Base-by-base conservation (phyloP, 208 protist species). In the Trypanosoma rangeli region DNA sequence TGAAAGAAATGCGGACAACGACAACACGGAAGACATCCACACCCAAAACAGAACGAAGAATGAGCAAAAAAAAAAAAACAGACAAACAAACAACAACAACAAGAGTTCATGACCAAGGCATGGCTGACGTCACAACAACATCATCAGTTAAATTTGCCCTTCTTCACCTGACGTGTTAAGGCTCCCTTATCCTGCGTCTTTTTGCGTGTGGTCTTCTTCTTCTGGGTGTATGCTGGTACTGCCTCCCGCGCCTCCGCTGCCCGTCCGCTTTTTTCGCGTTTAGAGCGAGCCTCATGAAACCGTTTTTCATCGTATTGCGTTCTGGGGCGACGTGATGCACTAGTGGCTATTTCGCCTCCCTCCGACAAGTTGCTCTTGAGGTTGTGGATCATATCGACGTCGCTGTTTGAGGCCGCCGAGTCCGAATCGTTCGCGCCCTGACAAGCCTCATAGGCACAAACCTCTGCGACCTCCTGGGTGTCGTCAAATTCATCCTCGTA, bases 401-500 rank as follows among this genome's bases (percentile, higher is more conserved):
- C 37, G 53, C 53, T 58, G 35, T 28, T n/a, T 58, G 55, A 67
- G 26, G 15, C 5, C 15, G 70, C 29, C 44, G 59, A 54, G 26
- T 67, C 64, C 29, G 42, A 64, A 22, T 52, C 57, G 44, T 66
- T 50, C n/a, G 35, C 24, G 48, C 55, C 64, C 24, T 9, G 59
- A 57, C 28, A 35, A 60, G 66, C 52, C 68, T 55, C 64, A 62
- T 39, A 59, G 28, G 52, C 75, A 31, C 56, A 57, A 31, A 61
- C 44, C 52, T 64, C 68, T n/a, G 59, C 35, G 10, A 39, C 33
- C 22, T 68, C 71, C 63, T 83, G 79, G 0, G 78, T 83, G 63
- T 96, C 92, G 64, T 96, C 92, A 67, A 80, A 76, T 63, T 96
- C 92, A 60, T 96, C 92, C 61, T 96, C 92, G 77, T 96, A 96